Evolutionary conservation across 371 early-diverging fungal genomes (phyloP).

Genomic region (Conidiobolus incongruus): DNA sequence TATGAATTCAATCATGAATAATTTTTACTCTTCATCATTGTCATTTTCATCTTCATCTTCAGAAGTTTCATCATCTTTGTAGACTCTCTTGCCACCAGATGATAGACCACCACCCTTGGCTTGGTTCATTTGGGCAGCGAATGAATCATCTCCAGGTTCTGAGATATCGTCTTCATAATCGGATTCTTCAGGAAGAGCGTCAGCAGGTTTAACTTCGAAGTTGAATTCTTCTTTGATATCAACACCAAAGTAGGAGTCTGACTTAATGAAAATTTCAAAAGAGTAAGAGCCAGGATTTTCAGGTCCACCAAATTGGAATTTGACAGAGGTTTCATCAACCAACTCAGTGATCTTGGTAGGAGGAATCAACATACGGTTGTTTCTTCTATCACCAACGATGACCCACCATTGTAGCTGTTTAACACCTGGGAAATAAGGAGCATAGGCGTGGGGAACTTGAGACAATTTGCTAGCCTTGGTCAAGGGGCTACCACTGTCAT

Average conservation of each 20-base stretch:
- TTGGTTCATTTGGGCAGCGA: constrained; percentile 80
- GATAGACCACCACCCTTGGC: constrained; percentile 40
- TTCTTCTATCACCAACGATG: constrained; percentile 59
- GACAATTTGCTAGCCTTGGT: constrained; percentile 2
- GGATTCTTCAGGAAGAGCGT: constrained; percentile 38
- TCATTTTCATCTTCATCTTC: constrained; percentile 3
- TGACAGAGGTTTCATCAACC: constrained; percentile 31
- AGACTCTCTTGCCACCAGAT: constrained; percentile 14
- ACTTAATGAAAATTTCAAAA: constrained; percentile 64
- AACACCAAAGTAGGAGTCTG: constrained; percentile 67
- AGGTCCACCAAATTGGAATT: constrained; percentile 87
- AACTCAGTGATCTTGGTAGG: constrained; percentile 62
- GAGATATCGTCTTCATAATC: constrained; percentile 82
- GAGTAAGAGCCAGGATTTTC: constrained; percentile 60
- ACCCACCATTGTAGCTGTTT: constrained; percentile 56
- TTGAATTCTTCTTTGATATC: constrained; percentile 49
- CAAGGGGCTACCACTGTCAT: neutral
- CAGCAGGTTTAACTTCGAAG: constrained; percentile 30
- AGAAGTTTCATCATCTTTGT: constrained; percentile 1
- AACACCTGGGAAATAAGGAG: constrained; percentile 35
- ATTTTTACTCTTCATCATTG: no score
- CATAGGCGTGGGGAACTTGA: constrained; percentile 18
- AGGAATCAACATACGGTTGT: constrained; percentile 54
- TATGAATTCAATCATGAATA: no score
- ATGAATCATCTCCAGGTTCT: constrained; percentile 85